Base-by-base conservation (phyloP, 495 filamentous ascomycete species). In the Massariosphaeria phaeospora region DNA sequence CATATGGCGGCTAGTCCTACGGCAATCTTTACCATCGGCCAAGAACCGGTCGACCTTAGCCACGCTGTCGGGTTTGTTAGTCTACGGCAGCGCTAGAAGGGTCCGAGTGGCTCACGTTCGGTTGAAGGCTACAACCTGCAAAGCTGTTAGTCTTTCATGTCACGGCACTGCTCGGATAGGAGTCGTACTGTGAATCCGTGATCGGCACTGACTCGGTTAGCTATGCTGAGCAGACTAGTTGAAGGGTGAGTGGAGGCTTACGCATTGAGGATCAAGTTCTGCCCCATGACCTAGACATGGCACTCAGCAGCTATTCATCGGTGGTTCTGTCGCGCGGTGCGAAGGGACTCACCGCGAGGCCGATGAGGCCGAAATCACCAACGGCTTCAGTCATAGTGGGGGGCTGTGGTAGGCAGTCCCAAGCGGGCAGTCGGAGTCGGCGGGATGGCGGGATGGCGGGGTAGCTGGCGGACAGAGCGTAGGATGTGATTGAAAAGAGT, bases 181-280 rank as follows among this genome's bases (percentile, higher is more conserved):
- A 24, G 29, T 5, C 57, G 20, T 58, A 63, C 85, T 61, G 85
- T 96, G 81, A 90, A 96, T 62, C 88, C 52, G 53, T 57, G 53
- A 48, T 66, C 58, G 55, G 59, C 62, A 39, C 61, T 63, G 34
- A 12, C 18, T 26, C 40, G 11, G 52, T 59, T 55, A 63, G 48
- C 18, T 33, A 12, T 48, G 54, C 50, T 42, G 49, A 53, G 27
- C 25, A 55, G 20, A 34, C 15, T 25, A 40, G n/a, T 25, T 20
- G 38, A 18, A 35, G 38, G 31, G 10, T 39, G 46, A 31, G 36
- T 33, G 47, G 31, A 48, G 11, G 51, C 61, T 63, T 63, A 94
- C 77, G 84, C 89, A 76, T 98, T 98, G 67, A 98, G 76, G 78
- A 98, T 97, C 79, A 98, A 77, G 81, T 98, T 98, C 83, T 96